phyloP scores from a whole-genome alignment of 495 filamentous ascomycete genomes.

The Parathielavia hyrcaniae region DNA sequence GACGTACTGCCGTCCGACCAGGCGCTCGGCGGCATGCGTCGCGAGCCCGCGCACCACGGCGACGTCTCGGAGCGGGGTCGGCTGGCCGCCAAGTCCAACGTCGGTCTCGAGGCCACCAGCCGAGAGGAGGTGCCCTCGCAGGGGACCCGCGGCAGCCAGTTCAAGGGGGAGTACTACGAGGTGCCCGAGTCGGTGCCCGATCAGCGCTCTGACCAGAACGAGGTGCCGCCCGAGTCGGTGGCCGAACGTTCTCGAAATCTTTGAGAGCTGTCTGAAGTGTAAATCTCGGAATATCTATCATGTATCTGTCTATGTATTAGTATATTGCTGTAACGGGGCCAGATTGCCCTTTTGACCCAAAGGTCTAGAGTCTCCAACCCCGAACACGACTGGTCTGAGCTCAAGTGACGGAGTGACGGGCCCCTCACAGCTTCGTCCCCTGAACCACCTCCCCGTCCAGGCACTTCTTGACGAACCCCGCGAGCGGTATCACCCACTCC shows the following conservation, averaged over 20 bases:
- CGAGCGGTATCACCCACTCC: conserved; percentile 68
- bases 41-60: conserved; percentile 1
- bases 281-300: neutral
- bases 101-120: conserved; percentile 5
- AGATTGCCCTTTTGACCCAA: neutral
- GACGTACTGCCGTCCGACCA: conserved; percentile 16
- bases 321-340: neutral
- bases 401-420: neutral
- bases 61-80: conserved; percentile 18
- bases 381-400: too few relatives aligned
- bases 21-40: neutral
- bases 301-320: conserved; percentile 1
- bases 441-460: conserved; percentile 27
- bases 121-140: conserved; percentile 5
- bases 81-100: conserved; percentile 14
- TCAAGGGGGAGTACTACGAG: conserved; percentile 17
- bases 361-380: too few relatives aligned
- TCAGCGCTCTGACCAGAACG: conserved; percentile 2
- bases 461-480: conserved; percentile 64
- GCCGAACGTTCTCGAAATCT: conserved; percentile 4
- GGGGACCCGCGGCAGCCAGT: conserved; percentile 8
- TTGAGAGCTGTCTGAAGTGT: neutral
- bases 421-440: neutral
- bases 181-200: conserved; percentile 16
- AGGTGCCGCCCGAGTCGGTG: conserved; percentile 12